phyloP scores from a whole-genome alignment of 345 rosid genomes.

The Bruguiera sexangula region DNA sequence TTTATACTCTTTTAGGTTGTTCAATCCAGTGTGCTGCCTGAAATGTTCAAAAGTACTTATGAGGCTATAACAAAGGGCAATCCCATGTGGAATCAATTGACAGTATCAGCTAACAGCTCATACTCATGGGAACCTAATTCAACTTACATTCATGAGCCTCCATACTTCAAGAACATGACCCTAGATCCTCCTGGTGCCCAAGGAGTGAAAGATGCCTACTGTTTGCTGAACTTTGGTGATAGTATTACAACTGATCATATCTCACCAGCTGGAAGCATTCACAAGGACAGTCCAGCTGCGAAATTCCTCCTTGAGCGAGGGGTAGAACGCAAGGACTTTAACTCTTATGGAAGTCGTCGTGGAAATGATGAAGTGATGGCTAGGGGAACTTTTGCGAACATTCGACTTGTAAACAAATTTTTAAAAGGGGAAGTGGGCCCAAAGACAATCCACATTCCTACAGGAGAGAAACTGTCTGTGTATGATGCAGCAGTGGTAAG shows the following conservation, averaged over 20 bases:
- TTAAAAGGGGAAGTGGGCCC: conserved; percentile 96
- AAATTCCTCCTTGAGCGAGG: conserved; percentile 72
- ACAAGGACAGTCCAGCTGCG: conserved; percentile 95
- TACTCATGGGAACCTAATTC: conserved; percentile 88
- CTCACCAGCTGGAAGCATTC: conserved; percentile 97
- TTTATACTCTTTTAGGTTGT: conserved; percentile 52
- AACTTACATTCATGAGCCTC: conserved; percentile 99
- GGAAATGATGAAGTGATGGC: conserved; percentile 98
- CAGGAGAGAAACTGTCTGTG: conserved; percentile 91
- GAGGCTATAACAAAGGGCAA: conserved; percentile 94
- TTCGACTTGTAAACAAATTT: conserved; percentile 92
- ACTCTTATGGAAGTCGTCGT: conserved; percentile 98
- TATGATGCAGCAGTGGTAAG: conserved; percentile 90
- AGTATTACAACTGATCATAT: conserved; percentile 99
- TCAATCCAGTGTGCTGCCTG: conserved; percentile 88
- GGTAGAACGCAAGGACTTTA: conserved; percentile 81
- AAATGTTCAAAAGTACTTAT: conserved; percentile 91
- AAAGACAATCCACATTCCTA: conserved; percentile 86
- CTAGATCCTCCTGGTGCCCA: conserved; percentile 87
- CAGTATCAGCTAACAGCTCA: conserved; percentile 52
- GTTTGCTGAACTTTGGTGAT: conserved; percentile 90
- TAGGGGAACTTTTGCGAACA: conserved; percentile 96
- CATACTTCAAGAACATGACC: conserved; percentile 92
- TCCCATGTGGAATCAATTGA: conserved; percentile 82
- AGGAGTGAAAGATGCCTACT: conserved; percentile 90